phyloP scores from a whole-genome alignment of 208 protist species.

The Angomonas deanei region DNA sequence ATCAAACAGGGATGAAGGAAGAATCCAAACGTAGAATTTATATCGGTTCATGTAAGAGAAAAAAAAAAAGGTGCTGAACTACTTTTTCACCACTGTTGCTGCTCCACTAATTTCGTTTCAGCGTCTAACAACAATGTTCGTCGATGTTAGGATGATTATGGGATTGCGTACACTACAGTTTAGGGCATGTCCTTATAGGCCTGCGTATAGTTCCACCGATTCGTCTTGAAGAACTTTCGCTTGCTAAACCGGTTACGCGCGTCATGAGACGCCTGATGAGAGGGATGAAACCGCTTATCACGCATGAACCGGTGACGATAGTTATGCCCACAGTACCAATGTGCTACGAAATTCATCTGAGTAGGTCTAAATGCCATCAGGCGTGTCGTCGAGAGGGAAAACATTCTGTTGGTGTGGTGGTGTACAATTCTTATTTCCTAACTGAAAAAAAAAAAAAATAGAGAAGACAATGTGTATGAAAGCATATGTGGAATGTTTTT shows the following conservation, averaged over 20 bases:
- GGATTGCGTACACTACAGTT: background rate
- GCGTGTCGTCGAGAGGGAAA: slow-evolving; percentile 19
- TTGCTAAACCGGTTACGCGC: slow-evolving; percentile 82
- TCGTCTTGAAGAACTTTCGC: slow-evolving; percentile 83
- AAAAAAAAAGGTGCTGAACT: too few species aligned
- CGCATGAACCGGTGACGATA: slow-evolving; percentile 84
- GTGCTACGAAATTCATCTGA: slow-evolving; percentile 47
- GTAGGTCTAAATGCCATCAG: slow-evolving; percentile 42
- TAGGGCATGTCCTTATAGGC: slow-evolving; percentile 90
- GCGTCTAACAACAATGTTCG: background rate
- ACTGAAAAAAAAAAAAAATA: background rate
- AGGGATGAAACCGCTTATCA: slow-evolving; percentile 86
- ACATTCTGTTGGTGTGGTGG: slow-evolving; percentile 13
- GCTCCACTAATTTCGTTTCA: too few species aligned
- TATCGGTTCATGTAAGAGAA: too few species aligned
- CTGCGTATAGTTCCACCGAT: slow-evolving; percentile 89
- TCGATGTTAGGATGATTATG: background rate
- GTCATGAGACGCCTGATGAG: slow-evolving; percentile 57
- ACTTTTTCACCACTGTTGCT: too few species aligned
- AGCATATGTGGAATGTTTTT: background rate
- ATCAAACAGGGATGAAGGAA: background rate
- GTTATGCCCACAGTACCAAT: slow-evolving; percentile 87
- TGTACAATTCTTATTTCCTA: background rate
- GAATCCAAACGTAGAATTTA: background rate
- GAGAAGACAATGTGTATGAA: background rate